Evolutionary conservation across 1,284 basidiomycete genomes (phyloP).

Genomic region (Cutaneotrichosporon dermatis): DNA sequence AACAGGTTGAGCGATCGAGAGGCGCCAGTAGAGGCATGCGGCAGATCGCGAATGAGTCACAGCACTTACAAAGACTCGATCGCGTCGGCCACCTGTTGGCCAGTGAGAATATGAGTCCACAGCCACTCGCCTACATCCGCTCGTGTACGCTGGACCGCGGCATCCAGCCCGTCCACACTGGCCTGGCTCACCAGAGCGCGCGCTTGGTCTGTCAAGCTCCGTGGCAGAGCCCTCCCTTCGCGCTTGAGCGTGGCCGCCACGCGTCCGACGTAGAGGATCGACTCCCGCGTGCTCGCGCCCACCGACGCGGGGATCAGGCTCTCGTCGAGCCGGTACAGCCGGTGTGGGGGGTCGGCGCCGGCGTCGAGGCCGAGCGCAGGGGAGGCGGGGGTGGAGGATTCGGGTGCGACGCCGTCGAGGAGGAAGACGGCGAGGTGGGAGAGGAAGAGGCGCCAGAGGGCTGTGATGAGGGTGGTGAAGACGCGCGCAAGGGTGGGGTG

Average conservation of each 20-base stretch:
- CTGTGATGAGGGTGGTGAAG: slow-evolving; percentile 60
- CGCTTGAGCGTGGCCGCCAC: slow-evolving; percentile 76
- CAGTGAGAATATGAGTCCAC: slow-evolving; percentile 81
- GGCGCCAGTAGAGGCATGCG: background rate
- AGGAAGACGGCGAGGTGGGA: slow-evolving; percentile 71
- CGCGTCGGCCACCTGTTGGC: slow-evolving; percentile 70
- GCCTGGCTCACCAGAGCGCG: slow-evolving; percentile 61
- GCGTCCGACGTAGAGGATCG: slow-evolving; percentile 78
- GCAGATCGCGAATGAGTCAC: background rate
- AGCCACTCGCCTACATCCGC: slow-evolving; percentile 59
- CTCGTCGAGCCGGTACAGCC: slow-evolving; percentile 52
- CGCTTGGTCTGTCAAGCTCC: slow-evolving; percentile 60
- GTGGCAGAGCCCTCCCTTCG: slow-evolving; percentile 70
- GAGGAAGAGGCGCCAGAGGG: slow-evolving; percentile 75
- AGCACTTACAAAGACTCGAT: slow-evolving; percentile 62
- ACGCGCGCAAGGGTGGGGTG: slow-evolving; percentile 68
- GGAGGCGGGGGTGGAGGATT: slow-evolving; percentile 36
- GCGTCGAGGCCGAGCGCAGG: slow-evolving; percentile 55
- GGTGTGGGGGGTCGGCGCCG: slow-evolving; percentile 48
- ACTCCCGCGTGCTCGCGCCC: slow-evolving; percentile 64
- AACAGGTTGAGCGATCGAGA: too few species aligned
- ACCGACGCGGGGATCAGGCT: slow-evolving; percentile 70
- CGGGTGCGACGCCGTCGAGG: slow-evolving; percentile 61
- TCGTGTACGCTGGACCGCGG: slow-evolving; percentile 53
- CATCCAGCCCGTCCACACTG: slow-evolving; percentile 69